These are phyloP conservation scores for Iris pallida DNA, from an alignment of 116 monocot species.

Conservation along the genomic window DNA sequence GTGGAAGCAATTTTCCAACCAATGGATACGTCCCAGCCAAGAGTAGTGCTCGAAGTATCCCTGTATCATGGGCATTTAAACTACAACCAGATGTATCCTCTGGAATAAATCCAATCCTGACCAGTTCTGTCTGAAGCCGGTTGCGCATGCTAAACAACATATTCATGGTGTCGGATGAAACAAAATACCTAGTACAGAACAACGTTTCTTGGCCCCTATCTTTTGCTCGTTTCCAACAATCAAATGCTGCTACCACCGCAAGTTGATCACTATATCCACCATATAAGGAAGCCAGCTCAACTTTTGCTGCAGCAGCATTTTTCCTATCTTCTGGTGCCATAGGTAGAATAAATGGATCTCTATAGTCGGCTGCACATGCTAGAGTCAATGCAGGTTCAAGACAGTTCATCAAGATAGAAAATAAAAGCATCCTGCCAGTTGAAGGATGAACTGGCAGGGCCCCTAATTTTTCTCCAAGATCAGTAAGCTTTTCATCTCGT, in stretches of 20 bases:
- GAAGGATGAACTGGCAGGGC: slow-evolving; percentile 95
- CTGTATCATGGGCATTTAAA: slow-evolving; percentile 77
- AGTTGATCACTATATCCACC: slow-evolving; percentile 94
- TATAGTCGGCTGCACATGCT: slow-evolving; percentile 78
- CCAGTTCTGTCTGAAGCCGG: slow-evolving; percentile 72
- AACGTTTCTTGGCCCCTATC: slow-evolving; percentile 49
- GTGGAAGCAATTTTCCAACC: slow-evolving; percentile 75
- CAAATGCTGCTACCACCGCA: slow-evolving; percentile 78
- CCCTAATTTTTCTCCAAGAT: slow-evolving; percentile 82
- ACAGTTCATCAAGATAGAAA: slow-evolving; percentile 94
- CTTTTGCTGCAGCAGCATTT: slow-evolving; percentile 59
- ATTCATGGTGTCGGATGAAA: slow-evolving; percentile 75
- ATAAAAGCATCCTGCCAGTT: slow-evolving; percentile 91
- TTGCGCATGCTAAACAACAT: slow-evolving; percentile 79
- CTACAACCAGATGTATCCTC: slow-evolving; percentile 56
- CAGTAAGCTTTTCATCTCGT: slow-evolving; percentile 73
- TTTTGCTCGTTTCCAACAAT: slow-evolving; percentile 85
- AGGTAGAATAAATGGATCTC: slow-evolving; percentile 85
- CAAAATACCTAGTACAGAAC: slow-evolving; percentile 81
- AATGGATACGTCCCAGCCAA: slow-evolving; percentile 77
- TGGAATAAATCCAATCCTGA: slow-evolving; percentile 67
- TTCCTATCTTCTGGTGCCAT: slow-evolving; percentile 76
- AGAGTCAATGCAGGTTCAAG: slow-evolving; percentile 94
- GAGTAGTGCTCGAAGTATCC: slow-evolving; percentile 78
- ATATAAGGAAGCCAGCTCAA: slow-evolving; percentile 76